These are phyloP conservation scores for Flaveria ramosissima DNA, from an alignment of 129 eudicot genomes.

Conservation along the genomic window DNA sequence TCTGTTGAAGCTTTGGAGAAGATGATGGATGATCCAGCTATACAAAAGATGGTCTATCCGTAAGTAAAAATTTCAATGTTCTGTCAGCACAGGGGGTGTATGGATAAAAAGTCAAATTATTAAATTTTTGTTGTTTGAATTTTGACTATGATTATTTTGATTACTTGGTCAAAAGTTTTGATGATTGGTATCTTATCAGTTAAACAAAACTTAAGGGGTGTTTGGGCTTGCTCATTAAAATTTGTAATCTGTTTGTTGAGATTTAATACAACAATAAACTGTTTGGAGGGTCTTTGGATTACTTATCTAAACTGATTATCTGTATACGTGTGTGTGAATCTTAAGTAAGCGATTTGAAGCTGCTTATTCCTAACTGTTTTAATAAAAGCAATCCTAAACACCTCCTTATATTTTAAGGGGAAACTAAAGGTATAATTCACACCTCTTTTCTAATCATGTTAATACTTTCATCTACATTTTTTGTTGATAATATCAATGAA, in stretches of 20 bases:
- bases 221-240: background rate
- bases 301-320: background rate
- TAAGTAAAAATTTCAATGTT: constrained; percentile 36
- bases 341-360: background rate
- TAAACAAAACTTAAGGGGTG: background rate
- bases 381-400: background rate
- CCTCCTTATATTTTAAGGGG: background rate
- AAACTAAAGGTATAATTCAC: background rate
- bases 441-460: background rate
- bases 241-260: background rate
- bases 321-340: too few relatives aligned
- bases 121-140: background rate
- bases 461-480: background rate
- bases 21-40: constrained; percentile 97
- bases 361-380: background rate
- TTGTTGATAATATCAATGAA: background rate
- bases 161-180: background rate
- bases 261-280: background rate
- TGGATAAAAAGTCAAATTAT: background rate
- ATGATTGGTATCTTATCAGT: background rate
- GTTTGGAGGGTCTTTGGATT: background rate
- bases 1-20: constrained; percentile 96
- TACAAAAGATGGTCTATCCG: constrained; percentile 94
- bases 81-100: background rate
- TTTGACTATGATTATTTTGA: background rate